Evolutionary conservation across 495 filamentous ascomycete genomes (phyloP), one percentile per base, ranked within the genome.

Genomic region (Annulohypoxylon moriforme): DNA sequence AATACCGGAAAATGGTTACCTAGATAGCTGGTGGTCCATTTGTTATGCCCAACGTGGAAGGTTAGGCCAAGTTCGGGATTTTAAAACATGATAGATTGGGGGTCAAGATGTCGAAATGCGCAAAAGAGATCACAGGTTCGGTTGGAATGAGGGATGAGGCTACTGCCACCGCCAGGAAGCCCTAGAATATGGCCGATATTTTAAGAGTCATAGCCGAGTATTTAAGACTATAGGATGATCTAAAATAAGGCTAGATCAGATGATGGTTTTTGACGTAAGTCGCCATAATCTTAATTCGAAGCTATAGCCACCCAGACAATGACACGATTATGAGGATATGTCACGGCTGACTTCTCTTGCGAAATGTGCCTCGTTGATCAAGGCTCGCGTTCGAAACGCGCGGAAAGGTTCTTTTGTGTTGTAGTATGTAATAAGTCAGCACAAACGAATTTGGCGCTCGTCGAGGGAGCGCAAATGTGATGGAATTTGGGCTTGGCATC

Each of bases 391-490:
- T 57, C n/a, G 53, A 50, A 44, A 34, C 55, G 64, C 64, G 64
- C 55, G 64, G 53, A 67, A 40, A 46, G 22, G 42, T 67, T 40
- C 24, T 44, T 42, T 60, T 63, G 11, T 46, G 57, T 11, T 36
- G 20, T 14, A 55, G 9, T 50, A 63, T 36, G 20, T 14, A 55
- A 18, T 50, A 63, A 49, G 46, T 47, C 34, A 60, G 42, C 64
- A 24, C 38, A 24, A 27, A 53, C n/a, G 10, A 33, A 22, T n/a
- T 67, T 72, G 67, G 67, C 67, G 67, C 67, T 53, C 46, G 36
- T 61, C n/a, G 49, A 69, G 14, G 20, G 67, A 44, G 59, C 60
- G 67, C 60, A 50, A 59, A 60, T 67, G 69, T 67, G 64, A 67
- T 64, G 58, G 62, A 58, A 72, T 59, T 27, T 64, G 18, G 49